Percentiles rank a stretch among this genome's conserved stretches.
phyloP scores from a whole-genome alignment of 202 grass and related monocot species.

The Thinopyrum obtusiflorum region DNA sequence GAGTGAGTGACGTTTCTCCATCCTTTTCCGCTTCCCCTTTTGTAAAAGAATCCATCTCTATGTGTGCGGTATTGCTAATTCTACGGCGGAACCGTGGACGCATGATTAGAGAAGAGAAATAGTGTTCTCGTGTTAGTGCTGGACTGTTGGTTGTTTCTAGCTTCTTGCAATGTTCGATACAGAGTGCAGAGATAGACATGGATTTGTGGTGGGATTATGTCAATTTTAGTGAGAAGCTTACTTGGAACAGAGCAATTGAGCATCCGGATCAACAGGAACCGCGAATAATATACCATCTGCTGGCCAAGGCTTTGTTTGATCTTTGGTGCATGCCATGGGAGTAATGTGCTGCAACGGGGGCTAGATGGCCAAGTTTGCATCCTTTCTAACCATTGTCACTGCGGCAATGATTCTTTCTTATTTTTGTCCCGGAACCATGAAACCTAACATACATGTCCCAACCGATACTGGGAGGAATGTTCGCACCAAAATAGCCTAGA shows the following conservation, averaged over 20 bases:
- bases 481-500: too few relatives aligned
- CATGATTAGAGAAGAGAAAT: background rate
- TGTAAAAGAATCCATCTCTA: background rate
- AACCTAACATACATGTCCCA: too few relatives aligned
- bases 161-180: background rate
- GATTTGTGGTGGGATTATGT: background rate
- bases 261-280: background rate
- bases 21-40: background rate
- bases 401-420: background rate
- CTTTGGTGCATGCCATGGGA: background rate
- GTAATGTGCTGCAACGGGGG: background rate
- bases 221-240: background rate
- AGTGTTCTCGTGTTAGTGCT: background rate
- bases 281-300: background rate
- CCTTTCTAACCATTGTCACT: background rate
- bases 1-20: constrained; percentile 55
- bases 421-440: background rate
- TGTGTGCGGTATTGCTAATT: background rate
- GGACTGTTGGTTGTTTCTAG: background rate
- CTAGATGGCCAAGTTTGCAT: background rate
- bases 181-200: background rate
- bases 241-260: background rate
- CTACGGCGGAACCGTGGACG: background rate
- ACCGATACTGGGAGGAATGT: too few relatives aligned
- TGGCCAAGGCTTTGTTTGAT: background rate